phyloP scores from a whole-genome alignment of 331 rosid genomes.

The Arachis monticola region DNA sequence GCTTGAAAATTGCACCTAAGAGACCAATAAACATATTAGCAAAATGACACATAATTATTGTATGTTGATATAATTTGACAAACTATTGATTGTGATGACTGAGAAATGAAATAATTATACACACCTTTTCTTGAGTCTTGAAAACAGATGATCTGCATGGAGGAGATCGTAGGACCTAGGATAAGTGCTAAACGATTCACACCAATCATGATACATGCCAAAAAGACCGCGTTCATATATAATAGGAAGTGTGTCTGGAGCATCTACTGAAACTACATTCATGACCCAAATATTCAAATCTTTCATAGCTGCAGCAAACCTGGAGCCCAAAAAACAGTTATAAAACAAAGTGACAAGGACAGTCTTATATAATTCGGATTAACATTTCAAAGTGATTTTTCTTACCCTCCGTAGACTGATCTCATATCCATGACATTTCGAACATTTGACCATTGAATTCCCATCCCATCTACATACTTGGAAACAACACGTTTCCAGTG shows the following conservation, averaged over 20 bases:
- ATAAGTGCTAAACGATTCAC: constrained; percentile 92
- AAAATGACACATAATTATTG: constrained; percentile 6
- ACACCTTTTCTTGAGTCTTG: constrained; percentile 77
- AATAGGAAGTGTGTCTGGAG: constrained; percentile 89
- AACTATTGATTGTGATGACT: constrained; percentile 12
- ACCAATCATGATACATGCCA: constrained; percentile 98
- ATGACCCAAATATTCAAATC: constrained; percentile 90
- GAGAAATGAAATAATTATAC: constrained; percentile 28
- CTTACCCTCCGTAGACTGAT: constrained; percentile 97
- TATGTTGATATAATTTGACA: too few species aligned
- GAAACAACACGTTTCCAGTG: constrained; percentile 88
- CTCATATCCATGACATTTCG: constrained; percentile 99
- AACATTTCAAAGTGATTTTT: constrained; percentile 10
- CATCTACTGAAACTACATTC: constrained; percentile 86
- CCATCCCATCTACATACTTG: constrained; percentile 79
- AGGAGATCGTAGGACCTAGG: constrained; percentile 94
- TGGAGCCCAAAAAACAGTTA: constrained; percentile 44
- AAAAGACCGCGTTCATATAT: constrained; percentile 96
- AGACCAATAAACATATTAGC: constrained; percentile 27
- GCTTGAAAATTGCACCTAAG: constrained; percentile 76
- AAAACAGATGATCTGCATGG: constrained; percentile 91
- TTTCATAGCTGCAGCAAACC: constrained; percentile 94
- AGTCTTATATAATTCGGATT: constrained; percentile 29
- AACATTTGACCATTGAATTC: constrained; percentile 83
- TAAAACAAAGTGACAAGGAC: constrained; percentile 17